These are phyloP conservation scores for Fraxinus sp. DNA, from an alignment of 305 asterid species.

Conservation along the genomic window DNA sequence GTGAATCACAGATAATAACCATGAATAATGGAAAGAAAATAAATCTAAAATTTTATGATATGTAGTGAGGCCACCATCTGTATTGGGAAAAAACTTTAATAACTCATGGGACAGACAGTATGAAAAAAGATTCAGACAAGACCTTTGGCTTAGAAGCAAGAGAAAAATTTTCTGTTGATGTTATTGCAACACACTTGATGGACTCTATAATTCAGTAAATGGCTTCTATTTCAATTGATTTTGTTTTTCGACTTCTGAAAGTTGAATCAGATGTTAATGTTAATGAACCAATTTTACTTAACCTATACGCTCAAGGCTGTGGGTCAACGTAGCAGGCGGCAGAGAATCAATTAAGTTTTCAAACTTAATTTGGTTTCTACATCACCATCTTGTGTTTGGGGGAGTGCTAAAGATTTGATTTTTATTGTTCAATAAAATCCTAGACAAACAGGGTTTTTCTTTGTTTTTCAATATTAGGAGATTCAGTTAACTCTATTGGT, in stretches of 20 bases:
- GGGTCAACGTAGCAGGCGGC: neutral
- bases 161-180: neutral
- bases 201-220: neutral
- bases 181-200: neutral
- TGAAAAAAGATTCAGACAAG: neutral
- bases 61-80: neutral
- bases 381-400: neutral
- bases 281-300: neutral
- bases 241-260: neutral
- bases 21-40: neutral
- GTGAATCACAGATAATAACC: neutral
- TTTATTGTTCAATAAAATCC: neutral
- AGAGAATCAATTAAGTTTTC: neutral
- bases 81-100: neutral
- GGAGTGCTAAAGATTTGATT: neutral
- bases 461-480: neutral
- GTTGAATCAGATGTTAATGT: neutral
- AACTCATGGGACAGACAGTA: neutral
- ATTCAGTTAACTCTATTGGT: neutral
- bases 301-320: neutral
- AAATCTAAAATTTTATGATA: neutral
- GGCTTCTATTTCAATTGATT: neutral
- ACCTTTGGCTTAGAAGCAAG: neutral
- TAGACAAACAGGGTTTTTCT: neutral
- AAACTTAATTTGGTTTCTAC: neutral